Base-by-base conservation (phyloP, 2,329 filamentous ascomycete genomes). In the Geoglossum cookeanum region DNA sequence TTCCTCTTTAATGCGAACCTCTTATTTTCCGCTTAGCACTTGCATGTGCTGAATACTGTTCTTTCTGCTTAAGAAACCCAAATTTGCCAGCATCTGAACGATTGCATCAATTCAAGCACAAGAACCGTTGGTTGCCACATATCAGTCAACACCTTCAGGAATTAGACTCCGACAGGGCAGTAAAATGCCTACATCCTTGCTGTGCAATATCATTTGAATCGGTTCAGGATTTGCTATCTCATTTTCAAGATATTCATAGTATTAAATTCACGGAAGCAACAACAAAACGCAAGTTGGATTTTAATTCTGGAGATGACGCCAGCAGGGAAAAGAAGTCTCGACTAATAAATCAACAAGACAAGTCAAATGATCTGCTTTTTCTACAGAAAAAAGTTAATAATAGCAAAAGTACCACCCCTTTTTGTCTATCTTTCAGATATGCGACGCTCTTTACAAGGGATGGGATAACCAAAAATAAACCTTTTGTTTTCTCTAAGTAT, bases 1-100 rank as follows among this genome's bases (percentile, higher is more conserved):
- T 64, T 59, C 59, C 58, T 29, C 57, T 62, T 55, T 57, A 58
- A 56, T 61, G 59, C 47, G 55, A 63, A 58, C 59, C 59, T 57
- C 58, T 64, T 11, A 58, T 58, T 55, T 64, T 60, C 44, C 58
- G 58, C 51, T 37, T 56, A 27, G 55, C 59, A 54, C 56, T 61
- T 53, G 42, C 53, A 33, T 58, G 55, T 55, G 47, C 52, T 55
- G 58, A 59, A 57, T 59, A 61, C 52, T 62, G 56, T 42, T 57
- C 58, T 57, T 52, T 57, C 60, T 62, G 58, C 58, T 58, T 62
- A 35, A 9, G 33, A 9, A 35, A 55, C 17, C 13, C 9, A 17
- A 55, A 55, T 17, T 17, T 35, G 13, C 39, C 30, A 13, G 7
- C 32, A 4, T 42, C 53, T 30, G 22, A 55, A 39, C 53, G 32